These are phyloP conservation scores for Glaciozyma antarctica DNA, from an alignment of 768 basidiomycete genomes.

Conservation along the genomic window DNA sequence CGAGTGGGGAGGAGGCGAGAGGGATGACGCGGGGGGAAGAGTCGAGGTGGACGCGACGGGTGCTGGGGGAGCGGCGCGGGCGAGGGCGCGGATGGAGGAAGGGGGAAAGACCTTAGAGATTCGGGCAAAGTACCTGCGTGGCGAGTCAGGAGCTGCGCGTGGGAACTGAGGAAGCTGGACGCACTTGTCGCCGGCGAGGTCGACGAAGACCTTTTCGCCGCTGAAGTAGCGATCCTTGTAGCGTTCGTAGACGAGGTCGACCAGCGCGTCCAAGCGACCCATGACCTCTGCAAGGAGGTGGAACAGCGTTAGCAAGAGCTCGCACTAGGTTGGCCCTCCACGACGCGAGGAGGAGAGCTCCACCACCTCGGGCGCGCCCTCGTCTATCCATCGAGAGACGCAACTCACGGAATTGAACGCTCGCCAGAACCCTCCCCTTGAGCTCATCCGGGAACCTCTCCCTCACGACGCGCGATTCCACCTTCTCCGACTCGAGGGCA, in stretches of 20 bases:
- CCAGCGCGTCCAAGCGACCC: conserved; percentile 86
- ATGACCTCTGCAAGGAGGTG: conserved; percentile 63
- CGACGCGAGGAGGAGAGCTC: not conserved
- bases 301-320: not conserved
- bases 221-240: conserved; percentile 93
- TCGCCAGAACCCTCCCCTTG: conserved; percentile 78
- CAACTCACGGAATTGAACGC: conserved; percentile 92
- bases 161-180: conserved; percentile 17
- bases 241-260: conserved; percentile 88
- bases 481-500: conserved; percentile 80
- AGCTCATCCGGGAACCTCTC: conserved; percentile 83
- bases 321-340: not conserved
- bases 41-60: conserved; percentile 42
- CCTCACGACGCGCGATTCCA: conserved; percentile 81
- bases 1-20: not conserved
- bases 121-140: conserved; percentile 65
- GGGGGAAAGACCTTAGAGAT: conserved; percentile 65
- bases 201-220: conserved; percentile 81
- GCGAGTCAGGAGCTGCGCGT: not conserved
- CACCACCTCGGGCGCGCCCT: not conserved
- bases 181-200: conserved; percentile 76
- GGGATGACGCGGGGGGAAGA: conserved; percentile 1
- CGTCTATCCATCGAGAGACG: not conserved
- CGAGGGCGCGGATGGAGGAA: conserved; percentile 22
- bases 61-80: conserved; percentile 42